Evolutionary conservation across 2,329 filamentous ascomycete genomes (phyloP), one percentile per base, ranked within the genome.

Genomic region (Cercospora berteroae): DNA sequence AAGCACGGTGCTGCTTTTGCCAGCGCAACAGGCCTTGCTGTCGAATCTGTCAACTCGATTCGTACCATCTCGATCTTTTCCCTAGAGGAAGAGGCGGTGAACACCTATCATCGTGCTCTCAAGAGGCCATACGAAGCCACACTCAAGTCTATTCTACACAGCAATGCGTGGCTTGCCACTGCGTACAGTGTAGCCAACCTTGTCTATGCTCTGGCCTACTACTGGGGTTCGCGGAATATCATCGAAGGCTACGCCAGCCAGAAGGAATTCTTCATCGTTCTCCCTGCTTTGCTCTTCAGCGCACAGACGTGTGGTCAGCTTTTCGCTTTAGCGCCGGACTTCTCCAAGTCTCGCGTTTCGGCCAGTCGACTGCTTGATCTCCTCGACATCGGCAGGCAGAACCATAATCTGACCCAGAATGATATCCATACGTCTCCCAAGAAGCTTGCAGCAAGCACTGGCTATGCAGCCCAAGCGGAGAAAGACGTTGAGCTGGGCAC

Each of bases 161-260:
- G 69, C 20, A 74, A 70, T 63, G 65, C 65, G 12, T 71, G 69
- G 82, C 83, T 89, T 7, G 86, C 88, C 2, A 80, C 89, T 39
- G 83, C 87, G 16, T 86, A 88, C 74, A 85, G 84, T 70, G 81
- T 85, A 9, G 86, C 88, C 20, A 90, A 89, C 73, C 83, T 91
- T 60, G 86, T 92, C 27, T 91, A 93, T 74, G 89, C 90, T 0
- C 85, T 94, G 63, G 89, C 90, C 0, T 93, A 92, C 78, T 94
- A 90, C 89, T 94, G 90, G 90, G 90, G 90, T 3, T 85, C 90
- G 0, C 89, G 87, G 72, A 87, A 88, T 69, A 91, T 93, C 67
- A 85, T 88, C 61, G 82, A 84, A 50, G 90, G 90, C 4, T 80
- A 86, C 65, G 90, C 90, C 71, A 86, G 85, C 52, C 86, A 88